These are phyloP conservation scores for Betula pendula DNA, from an alignment of 306 rosid species.

Conservation along the genomic window DNA sequence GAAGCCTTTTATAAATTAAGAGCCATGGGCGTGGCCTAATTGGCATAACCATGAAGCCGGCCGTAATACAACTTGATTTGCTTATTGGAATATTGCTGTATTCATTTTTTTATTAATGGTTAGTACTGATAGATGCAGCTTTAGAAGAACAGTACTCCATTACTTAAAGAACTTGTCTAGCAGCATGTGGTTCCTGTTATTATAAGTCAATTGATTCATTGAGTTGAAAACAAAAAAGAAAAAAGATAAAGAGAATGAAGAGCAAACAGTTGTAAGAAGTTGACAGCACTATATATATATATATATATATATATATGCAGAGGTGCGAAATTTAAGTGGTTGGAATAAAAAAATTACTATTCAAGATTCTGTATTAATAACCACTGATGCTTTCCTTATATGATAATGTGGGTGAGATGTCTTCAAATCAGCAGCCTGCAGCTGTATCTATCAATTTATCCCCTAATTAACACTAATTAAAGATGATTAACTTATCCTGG, in stretches of 20 bases:
- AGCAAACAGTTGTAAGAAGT: neutral
- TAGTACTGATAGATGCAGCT: neutral
- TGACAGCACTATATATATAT: slow-evolving; percentile 15
- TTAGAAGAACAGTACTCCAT: neutral
- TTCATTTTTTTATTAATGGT: too few relatives aligned
- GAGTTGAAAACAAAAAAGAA: neutral
- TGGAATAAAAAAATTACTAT: slow-evolving; percentile 22
- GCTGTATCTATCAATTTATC: slow-evolving; percentile 25
- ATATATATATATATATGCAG: too few relatives aligned
- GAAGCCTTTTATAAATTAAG: too few relatives aligned
- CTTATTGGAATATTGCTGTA: too few relatives aligned
- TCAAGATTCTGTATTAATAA: slow-evolving; percentile 30
- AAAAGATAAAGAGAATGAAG: neutral
- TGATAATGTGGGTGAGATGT: slow-evolving; percentile 58
- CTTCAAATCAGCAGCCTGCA: slow-evolving; percentile 30
- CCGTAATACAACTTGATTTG: too few relatives aligned
- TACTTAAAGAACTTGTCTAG: neutral
- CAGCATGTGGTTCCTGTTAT: neutral
- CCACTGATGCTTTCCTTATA: slow-evolving; percentile 34
- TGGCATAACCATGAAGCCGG: too few relatives aligned
- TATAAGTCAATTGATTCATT: neutral
- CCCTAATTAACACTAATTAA: slow-evolving; percentile 27
- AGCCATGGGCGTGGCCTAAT: too few relatives aligned
- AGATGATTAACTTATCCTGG: slow-evolving; percentile 44
- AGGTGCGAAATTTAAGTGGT: neutral